phyloP scores from a whole-genome alignment of 2,329 filamentous ascomycete genomes.

The Pseudocercospora fijiensis region DNA sequence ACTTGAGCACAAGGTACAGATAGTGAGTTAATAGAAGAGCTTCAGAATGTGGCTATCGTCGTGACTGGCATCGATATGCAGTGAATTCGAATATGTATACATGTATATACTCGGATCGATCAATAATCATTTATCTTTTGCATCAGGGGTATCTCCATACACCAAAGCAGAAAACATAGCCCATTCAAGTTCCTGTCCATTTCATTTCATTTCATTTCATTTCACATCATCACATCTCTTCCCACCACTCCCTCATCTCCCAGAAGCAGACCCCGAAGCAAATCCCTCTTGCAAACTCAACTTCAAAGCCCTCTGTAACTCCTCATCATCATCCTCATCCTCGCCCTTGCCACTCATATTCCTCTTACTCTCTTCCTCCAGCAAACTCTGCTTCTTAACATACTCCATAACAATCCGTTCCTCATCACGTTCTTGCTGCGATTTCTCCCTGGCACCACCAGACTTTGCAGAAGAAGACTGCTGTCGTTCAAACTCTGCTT shows the following conservation, averaged over 20 bases:
- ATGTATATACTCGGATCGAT: neutral
- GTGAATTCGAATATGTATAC: no score
- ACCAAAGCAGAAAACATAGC: neutral
- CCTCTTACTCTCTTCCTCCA: conserved; percentile 60
- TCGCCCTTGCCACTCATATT: conserved; percentile 31
- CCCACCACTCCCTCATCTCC: neutral
- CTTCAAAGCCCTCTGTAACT: conserved; percentile 56
- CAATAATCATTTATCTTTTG: neutral
- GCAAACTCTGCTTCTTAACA: conserved; percentile 72
- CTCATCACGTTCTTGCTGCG: conserved; percentile 52
- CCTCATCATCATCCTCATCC: conserved; percentile 45
- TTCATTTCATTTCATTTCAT: neutral
- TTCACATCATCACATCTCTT: neutral
- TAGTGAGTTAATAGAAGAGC: no score
- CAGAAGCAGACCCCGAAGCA: conserved; percentile 17
- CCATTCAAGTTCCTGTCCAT: neutral
- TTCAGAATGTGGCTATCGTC: no score
- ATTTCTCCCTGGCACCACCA: conserved; percentile 26
- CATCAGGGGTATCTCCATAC: neutral
- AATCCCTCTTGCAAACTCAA: conserved; percentile 51
- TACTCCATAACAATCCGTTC: conserved; percentile 75
- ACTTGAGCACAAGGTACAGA: no score
- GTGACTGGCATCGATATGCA: no score
- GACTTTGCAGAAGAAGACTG: conserved; percentile 3
- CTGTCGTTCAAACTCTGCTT: conserved; percentile 26